Base-by-base conservation (phyloP, 192 early-diverging fungal species). In the Mortierella hygrophila region DNA sequence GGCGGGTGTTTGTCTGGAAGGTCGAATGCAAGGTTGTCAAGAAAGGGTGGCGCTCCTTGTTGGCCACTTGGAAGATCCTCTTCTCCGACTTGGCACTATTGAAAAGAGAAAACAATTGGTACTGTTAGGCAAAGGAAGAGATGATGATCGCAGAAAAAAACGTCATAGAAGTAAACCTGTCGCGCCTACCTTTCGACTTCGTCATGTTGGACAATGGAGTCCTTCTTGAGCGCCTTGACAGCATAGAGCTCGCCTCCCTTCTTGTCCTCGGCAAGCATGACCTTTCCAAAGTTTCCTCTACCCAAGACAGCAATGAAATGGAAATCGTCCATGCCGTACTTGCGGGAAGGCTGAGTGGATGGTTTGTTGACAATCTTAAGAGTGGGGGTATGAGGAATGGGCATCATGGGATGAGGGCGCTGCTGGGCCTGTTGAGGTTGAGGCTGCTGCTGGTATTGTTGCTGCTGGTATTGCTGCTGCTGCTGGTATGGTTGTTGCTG, bases 231-330 rank as follows among this genome's bases (percentile, higher is more conserved):
- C 8, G 99, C 98, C 85, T 99, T 99, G 89, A 99, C 97, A 32
- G 97, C 98, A 89, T 96, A 98, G 26, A 97, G 92, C 70, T 95
- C 93, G 75, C 93, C 92, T 68, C 92, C 91, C 76, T 91, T 82
- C 87, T 96, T 96, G 78, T 99, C 97, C 87, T 98, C 97, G 0
- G 97, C 97, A 68, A 99, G 91, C 96, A 99, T 98, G 38, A 99
- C 98, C 90, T 99, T 99, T 83, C 98, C 98, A 93, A 98, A 99
- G 91, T 98, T 99, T 68, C 98, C 98, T 87, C 97, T 97, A 75
- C 98, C 98, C 18, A 99, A 91, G 5, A 99, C 98, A 57, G 97
- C 96, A 63, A 97, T 71, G 70, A 99, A 97, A 75, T 93, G 94
- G 78, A 99, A 99, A 81, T 99, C 97, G 73, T 97, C 95, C 44